Evolutionary conservation across 139 green algal genomes (phyloP).

Genomic region (Mychonastes homosphaera): DNA sequence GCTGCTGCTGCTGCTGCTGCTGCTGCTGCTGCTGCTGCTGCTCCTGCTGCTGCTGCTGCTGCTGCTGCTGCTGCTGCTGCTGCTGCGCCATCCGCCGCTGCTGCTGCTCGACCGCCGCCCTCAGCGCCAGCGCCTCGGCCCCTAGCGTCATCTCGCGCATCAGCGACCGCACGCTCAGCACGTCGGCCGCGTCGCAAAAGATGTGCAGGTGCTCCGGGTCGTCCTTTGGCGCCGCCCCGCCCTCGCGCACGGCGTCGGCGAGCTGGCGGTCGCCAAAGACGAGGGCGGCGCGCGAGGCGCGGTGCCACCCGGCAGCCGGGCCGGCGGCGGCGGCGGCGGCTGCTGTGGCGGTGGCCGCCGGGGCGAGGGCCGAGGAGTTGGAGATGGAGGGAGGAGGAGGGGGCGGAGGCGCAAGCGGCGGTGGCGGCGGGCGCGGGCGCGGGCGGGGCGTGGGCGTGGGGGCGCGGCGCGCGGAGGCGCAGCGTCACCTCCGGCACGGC

Average conservation of each 20-base stretch:
- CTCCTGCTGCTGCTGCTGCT: not conserved
- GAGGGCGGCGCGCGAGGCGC: no score
- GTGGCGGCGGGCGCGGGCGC: not conserved
- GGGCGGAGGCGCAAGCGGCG: not conserved
- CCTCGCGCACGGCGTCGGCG: slow-evolving; percentile 10
- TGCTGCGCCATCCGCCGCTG: not conserved
- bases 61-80: not conserved
- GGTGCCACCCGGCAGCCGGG: no score
- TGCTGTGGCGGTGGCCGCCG: no score
- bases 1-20: not conserved
- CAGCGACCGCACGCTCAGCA: slow-evolving; percentile 16
- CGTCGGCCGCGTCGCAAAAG: slow-evolving; percentile 23
- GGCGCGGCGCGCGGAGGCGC: slow-evolving; percentile 4
- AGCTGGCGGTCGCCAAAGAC: slow-evolving; percentile 12
- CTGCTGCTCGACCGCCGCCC: slow-evolving; percentile 1
- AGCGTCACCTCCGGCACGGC: slow-evolving; percentile 7
- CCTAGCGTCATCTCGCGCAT: slow-evolving; percentile 16
- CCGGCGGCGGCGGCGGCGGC: no score
- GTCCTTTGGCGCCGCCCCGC: slow-evolving; percentile 1
- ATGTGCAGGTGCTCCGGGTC: slow-evolving; percentile 21
- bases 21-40: not conserved
- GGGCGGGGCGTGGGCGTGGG: not conserved
- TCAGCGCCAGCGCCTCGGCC: no score
- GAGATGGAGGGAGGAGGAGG: not conserved
- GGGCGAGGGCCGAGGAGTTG: no score